These are phyloP conservation scores for Pseudocercospora vitis DNA, from an alignment of 2,329 filamentous ascomycete genomes.

Conservation along the genomic window DNA sequence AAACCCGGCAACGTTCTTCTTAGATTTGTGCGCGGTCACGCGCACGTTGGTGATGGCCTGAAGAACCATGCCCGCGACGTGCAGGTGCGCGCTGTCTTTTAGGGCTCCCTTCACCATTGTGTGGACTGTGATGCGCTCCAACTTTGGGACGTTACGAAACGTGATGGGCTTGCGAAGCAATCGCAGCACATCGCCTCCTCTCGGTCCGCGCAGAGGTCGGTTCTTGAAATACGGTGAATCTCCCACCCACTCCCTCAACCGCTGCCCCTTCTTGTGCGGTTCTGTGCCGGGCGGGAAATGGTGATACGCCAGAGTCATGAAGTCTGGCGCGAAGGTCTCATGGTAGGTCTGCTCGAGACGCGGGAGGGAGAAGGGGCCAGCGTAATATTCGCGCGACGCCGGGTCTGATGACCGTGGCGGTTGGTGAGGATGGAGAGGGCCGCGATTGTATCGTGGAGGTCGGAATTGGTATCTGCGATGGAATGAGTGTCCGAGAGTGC, in stretches of 20 bases:
- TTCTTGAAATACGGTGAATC: slow-evolving; percentile 94
- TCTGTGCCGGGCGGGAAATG: slow-evolving; percentile 79
- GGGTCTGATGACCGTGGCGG: slow-evolving; percentile 84
- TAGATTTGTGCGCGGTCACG: slow-evolving; percentile 68
- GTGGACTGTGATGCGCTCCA: slow-evolving; percentile 79
- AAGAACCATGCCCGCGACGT: slow-evolving; percentile 78
- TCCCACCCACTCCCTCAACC: slow-evolving; percentile 82
- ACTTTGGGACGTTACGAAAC: slow-evolving; percentile 81
- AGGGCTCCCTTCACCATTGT: slow-evolving; percentile 67
- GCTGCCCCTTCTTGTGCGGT: slow-evolving; percentile 58
- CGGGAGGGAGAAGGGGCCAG: slow-evolving; percentile 85
- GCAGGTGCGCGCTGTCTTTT: slow-evolving; percentile 71
- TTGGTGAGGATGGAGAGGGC: slow-evolving; percentile 89
- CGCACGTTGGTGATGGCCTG: slow-evolving; percentile 82
- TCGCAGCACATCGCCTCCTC: slow-evolving; percentile 71
- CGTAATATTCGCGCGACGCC: slow-evolving; percentile 80
- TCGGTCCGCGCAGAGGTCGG: slow-evolving; percentile 77
- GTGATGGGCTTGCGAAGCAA: slow-evolving; percentile 66
- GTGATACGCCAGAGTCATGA: slow-evolving; percentile 84
- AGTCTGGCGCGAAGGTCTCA: slow-evolving; percentile 79
- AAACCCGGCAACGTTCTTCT: slow-evolving; percentile 72
- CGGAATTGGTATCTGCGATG: slow-evolving; percentile 82
- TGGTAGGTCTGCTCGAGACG: slow-evolving; percentile 89
- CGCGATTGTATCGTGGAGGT: slow-evolving; percentile 90
- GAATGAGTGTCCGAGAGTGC: background rate